phyloP scores from a whole-genome alignment of 2,329 filamentous ascomycete species.

The Alternaria sp. region DNA sequence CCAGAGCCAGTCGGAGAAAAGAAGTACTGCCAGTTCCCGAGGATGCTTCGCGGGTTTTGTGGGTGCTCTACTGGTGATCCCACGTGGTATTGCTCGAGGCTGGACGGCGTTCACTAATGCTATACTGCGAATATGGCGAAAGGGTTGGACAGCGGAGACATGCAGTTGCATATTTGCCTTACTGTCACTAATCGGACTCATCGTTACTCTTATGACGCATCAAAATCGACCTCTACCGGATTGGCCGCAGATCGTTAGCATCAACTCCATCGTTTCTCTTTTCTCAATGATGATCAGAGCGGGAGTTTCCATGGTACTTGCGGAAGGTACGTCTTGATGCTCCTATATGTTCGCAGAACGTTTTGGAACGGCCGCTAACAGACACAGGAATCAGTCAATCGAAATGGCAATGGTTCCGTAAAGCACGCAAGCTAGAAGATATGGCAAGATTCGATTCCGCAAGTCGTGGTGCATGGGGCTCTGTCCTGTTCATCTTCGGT shows the following conservation, averaged over 20 bases:
- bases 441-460: slow-evolving; percentile 15
- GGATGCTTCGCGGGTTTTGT: not conserved
- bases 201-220: slow-evolving; percentile 6
- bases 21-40: not conserved
- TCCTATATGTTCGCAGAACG: not conserved
- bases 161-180: slow-evolving; percentile 9
- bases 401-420: slow-evolving; percentile 19
- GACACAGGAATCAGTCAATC: slow-evolving; percentile 18
- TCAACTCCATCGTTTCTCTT: slow-evolving; percentile 16
- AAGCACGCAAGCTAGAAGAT: slow-evolving; percentile 3
- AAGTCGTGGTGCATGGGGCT: slow-evolving; percentile 20
- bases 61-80: not conserved
- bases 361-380: not conserved
- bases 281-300: slow-evolving; percentile 14
- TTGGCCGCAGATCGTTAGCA: slow-evolving; percentile 14
- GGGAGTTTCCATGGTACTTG: slow-evolving; percentile 9
- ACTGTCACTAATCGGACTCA: slow-evolving; percentile 5
- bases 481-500: slow-evolving; percentile 1
- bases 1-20: not conserved
- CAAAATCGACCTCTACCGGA: slow-evolving; percentile 11
- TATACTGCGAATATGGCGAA: not conserved
- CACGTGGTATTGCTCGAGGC: not conserved
- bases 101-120: not conserved
- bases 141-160: slow-evolving; percentile 11
- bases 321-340: slow-evolving; percentile 8